These are phyloP conservation scores for Cylindricascospora bacillispora DNA, from an alignment of 1,139 yeast species.

Conservation along the genomic window DNA sequence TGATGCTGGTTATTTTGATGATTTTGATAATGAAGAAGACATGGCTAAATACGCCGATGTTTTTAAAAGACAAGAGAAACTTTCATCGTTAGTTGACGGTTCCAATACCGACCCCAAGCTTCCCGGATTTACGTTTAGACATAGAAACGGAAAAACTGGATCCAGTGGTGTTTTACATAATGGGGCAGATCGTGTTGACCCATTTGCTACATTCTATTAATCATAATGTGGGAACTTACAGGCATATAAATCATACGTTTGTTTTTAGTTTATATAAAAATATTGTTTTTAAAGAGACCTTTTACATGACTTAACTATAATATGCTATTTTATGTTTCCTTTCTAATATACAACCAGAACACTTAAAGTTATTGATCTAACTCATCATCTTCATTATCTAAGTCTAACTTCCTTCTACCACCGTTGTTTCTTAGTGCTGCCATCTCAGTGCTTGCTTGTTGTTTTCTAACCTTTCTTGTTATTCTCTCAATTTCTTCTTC, in stretches of 20 bases:
- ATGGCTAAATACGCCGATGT: constrained; percentile 98
- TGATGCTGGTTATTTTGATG: constrained; percentile 98
- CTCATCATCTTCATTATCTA: constrained; percentile 29
- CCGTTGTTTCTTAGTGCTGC: constrained; percentile 59
- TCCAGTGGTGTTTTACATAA: constrained; percentile 30
- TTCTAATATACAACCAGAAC: too few species aligned
- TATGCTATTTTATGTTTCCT: too few species aligned
- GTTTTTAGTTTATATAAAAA: constrained; percentile 1
- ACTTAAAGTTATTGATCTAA: constrained; percentile 2
- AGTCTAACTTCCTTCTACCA: constrained; percentile 64
- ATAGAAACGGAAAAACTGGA: constrained; percentile 45
- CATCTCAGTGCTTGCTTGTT: constrained; percentile 63
- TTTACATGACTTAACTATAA: too few species aligned
- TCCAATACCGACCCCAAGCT: constrained; percentile 58
- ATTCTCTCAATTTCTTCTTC: constrained; percentile 83
- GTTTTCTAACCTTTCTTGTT: constrained; percentile 76
- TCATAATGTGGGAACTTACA: too few species aligned
- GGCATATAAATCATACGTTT: not conserved
- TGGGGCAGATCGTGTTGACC: constrained; percentile 28
- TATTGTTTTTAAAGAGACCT: too few species aligned
- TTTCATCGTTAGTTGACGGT: constrained; percentile 70
- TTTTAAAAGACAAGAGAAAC: constrained; percentile 73
- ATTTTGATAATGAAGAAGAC: constrained; percentile 89
- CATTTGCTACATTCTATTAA: constrained; percentile 31
- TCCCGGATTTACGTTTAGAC: constrained; percentile 94